Conservation (phyloP, 352 stramenopile species). For the Plasmopara halstedii region DNA sequence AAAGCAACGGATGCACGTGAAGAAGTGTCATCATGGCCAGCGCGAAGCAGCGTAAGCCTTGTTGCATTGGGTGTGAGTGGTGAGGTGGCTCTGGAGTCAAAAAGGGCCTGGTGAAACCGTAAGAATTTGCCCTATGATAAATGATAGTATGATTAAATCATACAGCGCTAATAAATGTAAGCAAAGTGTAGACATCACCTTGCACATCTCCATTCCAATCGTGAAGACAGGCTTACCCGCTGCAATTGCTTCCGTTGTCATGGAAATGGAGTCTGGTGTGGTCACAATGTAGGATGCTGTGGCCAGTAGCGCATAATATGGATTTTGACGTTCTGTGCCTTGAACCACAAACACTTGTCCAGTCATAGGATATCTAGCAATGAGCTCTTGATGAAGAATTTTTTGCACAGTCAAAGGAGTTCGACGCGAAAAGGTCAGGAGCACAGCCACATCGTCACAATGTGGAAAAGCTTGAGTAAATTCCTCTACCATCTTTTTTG, state of each 20-base stretch:
- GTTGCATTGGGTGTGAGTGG: slow-evolving; percentile 20
- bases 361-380: slow-evolving; percentile 3
- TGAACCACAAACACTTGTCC: slow-evolving; percentile 47
- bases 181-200: slow-evolving; percentile 15
- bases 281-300: slow-evolving; percentile 47
- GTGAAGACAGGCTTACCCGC: slow-evolving; percentile 46
- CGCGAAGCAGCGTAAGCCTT: background rate
- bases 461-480: slow-evolving; percentile 21
- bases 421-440: slow-evolving; percentile 65
- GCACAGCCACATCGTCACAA: slow-evolving; percentile 19
- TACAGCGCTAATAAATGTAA: background rate
- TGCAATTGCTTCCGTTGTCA: slow-evolving; percentile 70
- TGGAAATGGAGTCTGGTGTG: slow-evolving; percentile 74
- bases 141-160: background rate
- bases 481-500: slow-evolving; percentile 31
- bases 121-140: slow-evolving; percentile 40
- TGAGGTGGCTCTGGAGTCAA: slow-evolving; percentile 19
- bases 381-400: slow-evolving; percentile 24
- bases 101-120: slow-evolving; percentile 40
- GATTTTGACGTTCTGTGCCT: slow-evolving; percentile 40
- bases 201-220: slow-evolving; percentile 35
- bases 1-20: slow-evolving; percentile 13
- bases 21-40: background rate
- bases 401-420: slow-evolving; percentile 38
- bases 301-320: slow-evolving; percentile 51